Base-by-base conservation (phyloP, 805 yeast species). In the Starmerella apicola region DNA sequence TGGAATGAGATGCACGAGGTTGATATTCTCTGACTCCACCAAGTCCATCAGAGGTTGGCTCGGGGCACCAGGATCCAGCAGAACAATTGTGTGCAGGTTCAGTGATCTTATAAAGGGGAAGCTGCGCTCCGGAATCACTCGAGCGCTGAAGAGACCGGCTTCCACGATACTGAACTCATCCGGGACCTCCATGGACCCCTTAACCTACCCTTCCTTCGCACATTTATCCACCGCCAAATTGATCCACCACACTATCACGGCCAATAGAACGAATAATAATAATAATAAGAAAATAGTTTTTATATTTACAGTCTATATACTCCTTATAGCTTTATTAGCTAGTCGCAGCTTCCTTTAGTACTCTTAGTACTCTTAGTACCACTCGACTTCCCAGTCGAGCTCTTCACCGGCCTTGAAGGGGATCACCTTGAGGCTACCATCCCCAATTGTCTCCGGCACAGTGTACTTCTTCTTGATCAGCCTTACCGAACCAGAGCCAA, bases 81-180 rank as follows among this genome's bases (percentile, higher is more conserved):
- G 70, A 2, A 91, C 61, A 17, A 88, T 69, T 4, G 85, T 71
- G 46, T 71, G 72, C 38, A 88, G 65, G 21, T 69, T 65, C 22
- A 88, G 65, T 0, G 95, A 81, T 41, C 74, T 79, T 20, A 88
- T 56, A 53, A 86, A 88, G 21, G 91, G 79, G 42, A 78, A 67
- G 27, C 37, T 18, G 37, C 15, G 41, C 23, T 18, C 30, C 4
- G 42, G 42, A 3, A 29, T 15, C 56, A 81, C 78, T 4, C 91
- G 71, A 52, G 95, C 82, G 39, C 96, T 68, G 61, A 81, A 79
- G 1, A 88, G 64, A 0, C 94, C 94, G 20, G 78, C 77, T 60
- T 91, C 96, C 3, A 86, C 95, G 23, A 84, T 67, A 0, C 95
- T 94, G 63, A 81, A 91, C 56, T 81, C 82, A 36, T 84, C 88